Conservation (phyloP, 495 filamentous ascomycete species). For the Talaromyces wortmannii region DNA sequence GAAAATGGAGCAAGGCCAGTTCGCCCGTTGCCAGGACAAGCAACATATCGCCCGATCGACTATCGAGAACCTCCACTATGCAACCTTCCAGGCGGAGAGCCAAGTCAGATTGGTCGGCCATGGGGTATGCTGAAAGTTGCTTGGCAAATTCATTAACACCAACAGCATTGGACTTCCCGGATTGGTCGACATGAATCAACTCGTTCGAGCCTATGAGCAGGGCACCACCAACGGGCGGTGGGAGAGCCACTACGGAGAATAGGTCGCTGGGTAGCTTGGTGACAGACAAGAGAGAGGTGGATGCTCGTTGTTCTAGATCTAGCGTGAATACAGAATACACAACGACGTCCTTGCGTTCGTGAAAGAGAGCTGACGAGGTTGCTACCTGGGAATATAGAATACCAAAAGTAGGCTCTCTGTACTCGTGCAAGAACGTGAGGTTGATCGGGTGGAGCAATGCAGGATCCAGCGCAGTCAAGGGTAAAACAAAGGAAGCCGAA, state of each 20-base stretch:
- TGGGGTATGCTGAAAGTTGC: conserved; percentile 66
- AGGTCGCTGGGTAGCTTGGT: conserved; percentile 81
- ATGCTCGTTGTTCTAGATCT: conserved; percentile 88
- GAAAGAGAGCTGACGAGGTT: conserved; percentile 64
- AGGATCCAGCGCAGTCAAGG: conserved; percentile 80
- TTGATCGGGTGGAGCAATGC: conserved; percentile 81
- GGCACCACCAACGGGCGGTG: conserved; percentile 79
- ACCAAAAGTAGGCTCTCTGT: conserved; percentile 94
- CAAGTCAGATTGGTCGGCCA: conserved; percentile 81
- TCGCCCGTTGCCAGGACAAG: conserved; percentile 74
- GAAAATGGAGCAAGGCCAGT: conserved; percentile 71
- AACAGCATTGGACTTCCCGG: conserved; percentile 85
- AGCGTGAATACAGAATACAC: conserved; percentile 92
- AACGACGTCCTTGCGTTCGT: conserved; percentile 75
- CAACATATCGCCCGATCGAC: conserved; percentile 72
- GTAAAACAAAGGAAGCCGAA: conserved; percentile 83
- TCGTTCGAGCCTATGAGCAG: conserved; percentile 84
- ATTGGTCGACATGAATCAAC: conserved; percentile 92
- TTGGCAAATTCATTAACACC: conserved; percentile 89
- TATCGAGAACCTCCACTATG: conserved; percentile 64
- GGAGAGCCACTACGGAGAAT: conserved; percentile 75
- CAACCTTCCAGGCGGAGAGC: conserved; percentile 78
- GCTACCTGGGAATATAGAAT: conserved; percentile 71
- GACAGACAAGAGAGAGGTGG: conserved; percentile 86
- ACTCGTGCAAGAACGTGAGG: conserved; percentile 91